These are phyloP conservation scores for Pseudonitzschia multistriata DNA, from an alignment of 108 stramenopile genomes.

Conservation along the genomic window DNA sequence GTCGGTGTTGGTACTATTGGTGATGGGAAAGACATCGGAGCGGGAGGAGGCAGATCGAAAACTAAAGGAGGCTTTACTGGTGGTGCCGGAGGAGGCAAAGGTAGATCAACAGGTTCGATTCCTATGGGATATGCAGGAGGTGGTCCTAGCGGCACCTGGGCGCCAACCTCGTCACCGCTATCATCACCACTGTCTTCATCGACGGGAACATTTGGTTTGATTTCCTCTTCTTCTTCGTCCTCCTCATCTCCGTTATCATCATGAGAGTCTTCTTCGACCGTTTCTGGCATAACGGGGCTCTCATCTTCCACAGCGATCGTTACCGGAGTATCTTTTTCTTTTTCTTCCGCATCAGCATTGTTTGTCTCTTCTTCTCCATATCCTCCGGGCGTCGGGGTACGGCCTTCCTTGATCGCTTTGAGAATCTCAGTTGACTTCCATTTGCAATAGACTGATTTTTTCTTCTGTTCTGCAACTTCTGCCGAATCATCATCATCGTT, in stretches of 20 bases:
- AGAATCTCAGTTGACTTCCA: constrained; percentile 95
- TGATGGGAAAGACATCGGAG: constrained; percentile 16
- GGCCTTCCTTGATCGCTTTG: constrained; percentile 90
- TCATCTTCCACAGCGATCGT: not conserved
- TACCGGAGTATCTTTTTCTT: constrained; percentile 17
- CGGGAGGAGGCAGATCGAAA: constrained; percentile 24
- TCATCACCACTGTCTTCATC: constrained; percentile 37
- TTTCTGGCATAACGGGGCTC: constrained; percentile 18
- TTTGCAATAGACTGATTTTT: constrained; percentile 75
- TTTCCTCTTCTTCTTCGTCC: constrained; percentile 13
- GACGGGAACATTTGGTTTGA: constrained; percentile 7
- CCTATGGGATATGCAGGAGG: constrained; percentile 41
- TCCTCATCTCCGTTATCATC: no score
- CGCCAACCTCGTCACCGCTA: constrained; percentile 41
- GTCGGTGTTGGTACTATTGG: not conserved
- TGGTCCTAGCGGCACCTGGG: constrained; percentile 37
- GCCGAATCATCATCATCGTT: constrained; percentile 38
- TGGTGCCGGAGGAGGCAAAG: constrained; percentile 30
- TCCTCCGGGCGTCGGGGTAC: constrained; percentile 74
- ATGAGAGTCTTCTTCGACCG: constrained; percentile 5
- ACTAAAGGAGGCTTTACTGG: constrained; percentile 20
- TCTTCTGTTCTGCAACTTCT: constrained; percentile 55
- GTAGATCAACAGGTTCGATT: constrained; percentile 27
- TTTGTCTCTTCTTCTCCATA: constrained; percentile 43
- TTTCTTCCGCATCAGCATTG: constrained; percentile 31